These are phyloP conservation scores for Hypoxylon sp. DNA, from an alignment of 2,329 filamentous ascomycete genomes.

Conservation along the genomic window DNA sequence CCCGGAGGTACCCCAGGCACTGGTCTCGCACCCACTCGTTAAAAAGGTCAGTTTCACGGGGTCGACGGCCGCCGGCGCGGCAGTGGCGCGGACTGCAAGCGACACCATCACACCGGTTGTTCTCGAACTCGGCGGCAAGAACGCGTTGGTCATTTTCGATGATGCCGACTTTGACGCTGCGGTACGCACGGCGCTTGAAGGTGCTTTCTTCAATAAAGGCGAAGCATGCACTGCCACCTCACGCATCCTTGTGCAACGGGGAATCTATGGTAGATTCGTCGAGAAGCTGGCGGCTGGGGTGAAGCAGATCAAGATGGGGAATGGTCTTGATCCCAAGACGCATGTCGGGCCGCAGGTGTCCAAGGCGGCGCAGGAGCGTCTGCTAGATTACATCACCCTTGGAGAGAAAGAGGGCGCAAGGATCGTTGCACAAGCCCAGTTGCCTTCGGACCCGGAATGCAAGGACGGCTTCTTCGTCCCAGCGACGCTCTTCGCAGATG, in stretches of 20 bases:
- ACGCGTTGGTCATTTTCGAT: constrained; percentile 81
- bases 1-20: constrained; percentile 80
- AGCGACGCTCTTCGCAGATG: constrained; percentile 88
- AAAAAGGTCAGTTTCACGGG: constrained; percentile 88
- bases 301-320: constrained; percentile 79
- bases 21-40: constrained; percentile 80
- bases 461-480: constrained; percentile 87
- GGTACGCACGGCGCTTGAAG: constrained; percentile 80
- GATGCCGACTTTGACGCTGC: constrained; percentile 82
- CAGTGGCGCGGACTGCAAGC: constrained; percentile 74
- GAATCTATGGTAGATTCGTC: constrained; percentile 87
- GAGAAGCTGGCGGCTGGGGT: constrained; percentile 70
- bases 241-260: constrained; percentile 86
- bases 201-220: constrained; percentile 74
- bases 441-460: constrained; percentile 72
- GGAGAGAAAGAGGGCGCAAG: constrained; percentile 71
- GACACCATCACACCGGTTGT: constrained; percentile 86
- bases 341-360: constrained; percentile 88
- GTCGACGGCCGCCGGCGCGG: constrained; percentile 65
- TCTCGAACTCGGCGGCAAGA: constrained; percentile 83
- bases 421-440: constrained; percentile 70
- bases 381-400: constrained; percentile 83
- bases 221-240: constrained; percentile 80
- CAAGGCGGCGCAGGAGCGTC: constrained; percentile 87
- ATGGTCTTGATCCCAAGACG: constrained; percentile 81